Base-by-base conservation (phyloP, 2,329 filamentous ascomycete species). In the Boeremia exigua region DNA sequence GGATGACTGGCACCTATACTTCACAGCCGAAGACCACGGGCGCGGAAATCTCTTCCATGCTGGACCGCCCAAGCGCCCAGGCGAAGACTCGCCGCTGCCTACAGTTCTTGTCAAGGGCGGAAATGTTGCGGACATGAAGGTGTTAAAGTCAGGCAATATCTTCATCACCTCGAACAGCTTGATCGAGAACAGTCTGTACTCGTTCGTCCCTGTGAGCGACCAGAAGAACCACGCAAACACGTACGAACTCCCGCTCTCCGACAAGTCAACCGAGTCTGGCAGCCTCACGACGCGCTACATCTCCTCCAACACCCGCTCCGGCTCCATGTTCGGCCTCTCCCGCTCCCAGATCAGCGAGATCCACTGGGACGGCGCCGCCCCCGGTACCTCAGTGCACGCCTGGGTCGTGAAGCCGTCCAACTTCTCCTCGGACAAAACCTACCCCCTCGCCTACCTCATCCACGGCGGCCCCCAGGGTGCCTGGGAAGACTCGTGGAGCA, bases 381-480 rank as follows among this genome's bases (percentile, higher is more conserved):
- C 72, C 40, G 69, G 77, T 34, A 88, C 88, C 58, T 77, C 85
- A 30, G 83, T 91, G n/a, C 89, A 92, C 63, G 87, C 88, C 0
- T 84, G 89, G 69, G 84, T 89, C 4, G 78, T 91, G 63, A 86
- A 84, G 55, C 89, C 82, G 61, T 75, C 77, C 30, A 70, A 83
- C 65, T 96, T 94, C 69, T 83, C 90, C 67, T 75, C 82, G 8
- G 80, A 75, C 15, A 88, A 91, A 74, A 92, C 85, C 61, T 96
- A 94, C 67, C 92, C 92, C 0, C 80, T 96, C 4, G 86, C 89
- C 2, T 88, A 92, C 70, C 78, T 93, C 37, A 90, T 96, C 59
- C 92, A 96, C 68, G 92, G 92, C 50, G 92, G 92, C 0, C 91
- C 91, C 0, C 90, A 95, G 72, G 85, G 87, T 19, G 85, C 90